Base-by-base conservation (phyloP, 2,329 filamentous ascomycete genomes). In the Aspergillus pseudonomiae region DNA sequence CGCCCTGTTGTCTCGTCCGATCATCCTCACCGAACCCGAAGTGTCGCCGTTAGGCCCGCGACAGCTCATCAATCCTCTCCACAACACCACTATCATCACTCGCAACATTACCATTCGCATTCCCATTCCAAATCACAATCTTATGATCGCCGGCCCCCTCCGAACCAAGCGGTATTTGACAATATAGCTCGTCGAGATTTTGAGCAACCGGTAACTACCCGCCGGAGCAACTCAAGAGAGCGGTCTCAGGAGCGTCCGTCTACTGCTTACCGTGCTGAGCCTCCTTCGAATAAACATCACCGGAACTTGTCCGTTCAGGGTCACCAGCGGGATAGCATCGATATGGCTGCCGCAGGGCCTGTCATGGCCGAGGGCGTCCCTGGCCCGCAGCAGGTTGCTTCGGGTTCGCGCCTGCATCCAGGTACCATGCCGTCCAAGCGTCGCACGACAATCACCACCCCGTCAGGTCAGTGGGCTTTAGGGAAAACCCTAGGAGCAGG, bases 401-500 rank as follows among this genome's bases (percentile, higher is more conserved):
- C 75, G 58, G 68, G 50, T 6, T 62, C 74, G 41, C 69, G 68
- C 61, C 52, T 65, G 50, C 63, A 79, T 76, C 67, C 77, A 72
- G 65, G 69, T 60, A 65, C 76, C 50, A 67, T 77, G 26, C 81
- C 82, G 63, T 78, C 84, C 14, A 79, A 83, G 60, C 81, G 88
- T 69, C 81, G 88, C 72, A 97, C 94, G 14, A 94, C 92, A 46
- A 96, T 99, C 75, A 92, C 91, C 58, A 93, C 94, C 3, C 89
- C 91, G 54, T 93, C 94, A 14, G 95, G 95, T 63, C 93, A 94
- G 82, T 99, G 94, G 93, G 89, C 93, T 61, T 84, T 99, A 59
- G 94, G 94, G 64, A 98, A 98, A 84, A 98, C 95, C 4, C 95
- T 99, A 73, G 95, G 95, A 64, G 93, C 94, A 59, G 95, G 95